Percentiles rank a stretch among this genome's conserved stretches.
These are phyloP conservation scores for Pythium grandisporangium DNA, from an alignment of 352 stramenopile genomes.

Conservation along the genomic window DNA sequence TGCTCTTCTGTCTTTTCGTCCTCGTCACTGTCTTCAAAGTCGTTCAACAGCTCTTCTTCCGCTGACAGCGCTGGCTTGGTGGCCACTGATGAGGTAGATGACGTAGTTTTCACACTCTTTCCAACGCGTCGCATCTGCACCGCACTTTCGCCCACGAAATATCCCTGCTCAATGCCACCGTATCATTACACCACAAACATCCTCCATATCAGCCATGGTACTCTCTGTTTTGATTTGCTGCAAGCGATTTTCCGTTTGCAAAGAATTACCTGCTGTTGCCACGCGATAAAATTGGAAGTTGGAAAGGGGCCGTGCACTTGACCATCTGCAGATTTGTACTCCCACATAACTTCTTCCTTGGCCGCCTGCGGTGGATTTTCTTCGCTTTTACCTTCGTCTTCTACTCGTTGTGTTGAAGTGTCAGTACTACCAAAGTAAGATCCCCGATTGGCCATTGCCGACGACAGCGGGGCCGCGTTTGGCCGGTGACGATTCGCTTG, in stretches of 20 bases:
- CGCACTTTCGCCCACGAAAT: constrained; percentile 63
- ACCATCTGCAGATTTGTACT: constrained; percentile 66
- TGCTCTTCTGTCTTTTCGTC: constrained; percentile 23
- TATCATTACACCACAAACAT: too few relatives aligned
- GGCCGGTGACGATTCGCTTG: too few relatives aligned
- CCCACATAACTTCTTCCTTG: constrained; percentile 52
- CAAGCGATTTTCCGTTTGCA: too few relatives aligned
- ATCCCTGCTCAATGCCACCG: too few relatives aligned
- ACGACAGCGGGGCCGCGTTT: too few relatives aligned
- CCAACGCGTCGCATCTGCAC: constrained; percentile 60
- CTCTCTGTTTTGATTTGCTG: too few relatives aligned
- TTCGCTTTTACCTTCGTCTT: constrained; percentile 38
- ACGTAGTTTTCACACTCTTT: not conserved
- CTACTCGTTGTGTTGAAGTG: not conserved
- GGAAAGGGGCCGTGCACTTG: constrained; percentile 70
- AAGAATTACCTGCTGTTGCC: constrained; percentile 71
- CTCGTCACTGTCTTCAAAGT: constrained; percentile 79
- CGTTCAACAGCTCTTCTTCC: constrained; percentile 73
- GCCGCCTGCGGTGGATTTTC: constrained; percentile 11
- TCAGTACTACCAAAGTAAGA: constrained; percentile 6
- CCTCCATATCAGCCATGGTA: too few relatives aligned
- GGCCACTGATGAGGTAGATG: constrained; percentile 16
- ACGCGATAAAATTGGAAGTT: constrained; percentile 62
- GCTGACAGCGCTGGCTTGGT: constrained; percentile 31
- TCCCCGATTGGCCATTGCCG: not conserved